Evolutionary conservation across 2,329 filamentous ascomycete genomes (phyloP), one percentile per base, ranked within the genome.

Genomic region (Raffaelea albimanens): DNA sequence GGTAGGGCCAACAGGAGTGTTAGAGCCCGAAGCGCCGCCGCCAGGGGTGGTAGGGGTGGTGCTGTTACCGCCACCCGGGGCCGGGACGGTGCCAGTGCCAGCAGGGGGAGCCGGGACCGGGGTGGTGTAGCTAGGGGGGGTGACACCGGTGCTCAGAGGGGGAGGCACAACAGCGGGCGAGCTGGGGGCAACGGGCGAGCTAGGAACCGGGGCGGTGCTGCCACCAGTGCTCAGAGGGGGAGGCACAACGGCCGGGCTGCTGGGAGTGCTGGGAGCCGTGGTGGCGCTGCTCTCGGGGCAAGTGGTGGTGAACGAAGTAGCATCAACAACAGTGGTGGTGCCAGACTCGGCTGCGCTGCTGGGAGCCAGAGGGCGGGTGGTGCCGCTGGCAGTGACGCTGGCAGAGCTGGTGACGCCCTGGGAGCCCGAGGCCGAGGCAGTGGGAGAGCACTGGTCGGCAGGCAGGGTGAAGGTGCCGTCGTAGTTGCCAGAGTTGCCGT

Each of bases 381-480:
- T n/a, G 18, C 14, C 18, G 5, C 8, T 38, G 34, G 34, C 34
- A 38, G 43, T 25, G 20, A 23, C 21, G 9, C 19, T 22, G 33
- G 43, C n/a, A 14, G 42, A 34, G 21, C 14, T 18, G 18, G n/a
- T 38, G 34, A 16, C 18, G 14, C 34, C 34, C 13, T 54, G 54
- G 7, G 43, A 21, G n/a, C 42, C 40, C 29, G 53, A 40, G 34
- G 51, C 31, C 18, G 47, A 19, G 50, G 54, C 40, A 16, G 58
- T 55, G 50, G 65, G 62, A 10, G 57, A 61, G 59, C 67, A 69
- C 22, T 60, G 44, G 51, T 58, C 55, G 29, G 59, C 50, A 4
- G 64, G 58, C 9, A 71, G 63, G 22, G 63, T 67, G 54, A 65
- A 68, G 42, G 61, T 57, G 23, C 59, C 58, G 45, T 54, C 60